Conservation (phyloP, 2,329 filamentous ascomycete genomes). For the Claviceps citrina region DNA sequence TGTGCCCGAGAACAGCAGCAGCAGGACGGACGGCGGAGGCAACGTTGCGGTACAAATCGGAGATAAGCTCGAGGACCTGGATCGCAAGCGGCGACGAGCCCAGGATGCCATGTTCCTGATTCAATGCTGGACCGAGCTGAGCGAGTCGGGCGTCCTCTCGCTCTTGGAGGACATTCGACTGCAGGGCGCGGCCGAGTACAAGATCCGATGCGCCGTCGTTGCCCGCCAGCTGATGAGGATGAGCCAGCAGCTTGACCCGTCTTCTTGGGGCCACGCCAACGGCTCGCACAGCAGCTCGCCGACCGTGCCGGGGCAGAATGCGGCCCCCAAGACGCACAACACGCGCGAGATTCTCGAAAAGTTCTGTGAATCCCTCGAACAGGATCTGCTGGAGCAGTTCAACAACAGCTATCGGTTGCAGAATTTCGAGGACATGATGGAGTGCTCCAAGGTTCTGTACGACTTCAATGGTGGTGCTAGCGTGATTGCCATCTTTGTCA, state of each 20-base stretch:
- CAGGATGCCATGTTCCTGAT: constrained; percentile 90
- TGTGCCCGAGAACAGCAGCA: constrained; percentile 18
- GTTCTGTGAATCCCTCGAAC: constrained; percentile 88
- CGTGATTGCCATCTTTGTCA: constrained; percentile 91
- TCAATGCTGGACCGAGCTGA: constrained; percentile 92
- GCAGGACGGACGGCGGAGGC: constrained; percentile 45
- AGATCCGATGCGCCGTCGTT: constrained; percentile 86
- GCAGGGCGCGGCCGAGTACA: constrained; percentile 75
- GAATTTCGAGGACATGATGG: constrained; percentile 96
- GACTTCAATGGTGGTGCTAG: constrained; percentile 94
- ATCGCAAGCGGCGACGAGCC: constrained; percentile 77
- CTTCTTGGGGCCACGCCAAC: constrained; percentile 52
- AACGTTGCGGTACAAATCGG: constrained; percentile 91
- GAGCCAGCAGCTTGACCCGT: constrained; percentile 73
- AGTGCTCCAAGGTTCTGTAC: constrained; percentile 82
- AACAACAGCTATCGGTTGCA: constrained; percentile 91
- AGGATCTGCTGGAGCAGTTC: constrained; percentile 89
- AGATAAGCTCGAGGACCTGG: constrained; percentile 82
- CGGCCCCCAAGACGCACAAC: constrained; percentile 36
- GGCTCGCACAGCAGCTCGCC: constrained; percentile 35
- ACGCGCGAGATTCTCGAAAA: constrained; percentile 89
- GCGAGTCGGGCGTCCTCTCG: constrained; percentile 71
- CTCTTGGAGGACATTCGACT: constrained; percentile 79
- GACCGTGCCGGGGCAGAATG: constrained; percentile 30
- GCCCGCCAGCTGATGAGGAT: constrained; percentile 87